These are phyloP conservation scores for Xylona heveae DNA, from an alignment of 495 filamentous ascomycete species.

Conservation along the genomic window DNA sequence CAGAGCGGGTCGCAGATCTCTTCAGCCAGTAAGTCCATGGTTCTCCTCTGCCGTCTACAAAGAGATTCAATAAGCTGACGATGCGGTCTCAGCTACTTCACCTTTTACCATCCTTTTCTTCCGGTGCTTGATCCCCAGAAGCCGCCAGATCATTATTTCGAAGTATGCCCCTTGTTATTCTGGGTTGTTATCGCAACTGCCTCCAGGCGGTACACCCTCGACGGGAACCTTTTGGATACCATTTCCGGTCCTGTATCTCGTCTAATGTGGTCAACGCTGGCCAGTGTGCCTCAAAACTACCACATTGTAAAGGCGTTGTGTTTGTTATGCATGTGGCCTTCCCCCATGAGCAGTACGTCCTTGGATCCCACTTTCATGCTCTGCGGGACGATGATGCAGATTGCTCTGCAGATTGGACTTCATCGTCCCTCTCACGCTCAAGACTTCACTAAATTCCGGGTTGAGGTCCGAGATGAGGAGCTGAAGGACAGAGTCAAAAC, in stretches of 20 bases:
- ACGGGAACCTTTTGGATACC: conserved; percentile 42
- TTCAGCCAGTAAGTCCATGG: conserved; percentile 40
- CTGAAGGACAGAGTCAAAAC: conserved; percentile 69
- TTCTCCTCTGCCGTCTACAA: background rate
- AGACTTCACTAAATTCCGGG: conserved; percentile 67
- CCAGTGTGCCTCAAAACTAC: conserved; percentile 67
- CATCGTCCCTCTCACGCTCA: conserved; percentile 79
- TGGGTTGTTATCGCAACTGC: conserved; percentile 77
- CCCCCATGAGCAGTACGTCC: conserved; percentile 70
- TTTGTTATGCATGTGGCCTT: conserved; percentile 76
- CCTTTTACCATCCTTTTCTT: conserved; percentile 64
- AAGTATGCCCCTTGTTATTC: conserved; percentile 54
- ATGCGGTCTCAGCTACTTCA: conserved; percentile 34
- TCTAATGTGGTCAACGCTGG: conserved; percentile 63
- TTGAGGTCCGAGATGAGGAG: conserved; percentile 69
- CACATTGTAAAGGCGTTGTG: conserved; percentile 83
- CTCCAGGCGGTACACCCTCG: conserved; percentile 45
- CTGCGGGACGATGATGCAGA: conserved; percentile 79
- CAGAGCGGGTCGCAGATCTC: conserved; percentile 49
- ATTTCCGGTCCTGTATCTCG: conserved; percentile 51
- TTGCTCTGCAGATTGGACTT: conserved; percentile 75
- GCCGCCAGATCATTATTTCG: conserved; percentile 54
- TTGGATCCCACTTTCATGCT: conserved; percentile 81
- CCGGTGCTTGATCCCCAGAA: conserved; percentile 56
- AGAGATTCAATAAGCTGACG: background rate